phyloP scores from a whole-genome alignment of 768 basidiomycete species.

The Tulasnella sp. region DNA sequence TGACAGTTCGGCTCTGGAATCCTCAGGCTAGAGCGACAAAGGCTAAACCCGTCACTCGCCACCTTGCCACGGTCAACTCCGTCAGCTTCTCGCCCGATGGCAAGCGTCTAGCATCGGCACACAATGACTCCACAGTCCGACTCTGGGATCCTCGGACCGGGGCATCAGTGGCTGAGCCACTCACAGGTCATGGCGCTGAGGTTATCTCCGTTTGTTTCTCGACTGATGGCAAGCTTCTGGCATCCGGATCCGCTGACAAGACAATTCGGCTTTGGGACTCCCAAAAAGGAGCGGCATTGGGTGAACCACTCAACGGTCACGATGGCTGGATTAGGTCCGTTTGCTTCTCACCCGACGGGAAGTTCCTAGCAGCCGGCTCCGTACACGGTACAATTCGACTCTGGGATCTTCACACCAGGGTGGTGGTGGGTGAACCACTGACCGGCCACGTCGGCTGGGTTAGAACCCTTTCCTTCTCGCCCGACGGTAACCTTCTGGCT shows the following conservation, averaged over 20 bases:
- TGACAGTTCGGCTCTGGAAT: background rate
- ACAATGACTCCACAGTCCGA: slow-evolving; percentile 32
- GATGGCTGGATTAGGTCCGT: slow-evolving; percentile 45
- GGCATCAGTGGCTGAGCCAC: background rate
- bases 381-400: slow-evolving; percentile 49
- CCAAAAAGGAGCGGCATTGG: background rate
- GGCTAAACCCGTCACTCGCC: background rate
- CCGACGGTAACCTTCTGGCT: background rate
- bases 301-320: background rate
- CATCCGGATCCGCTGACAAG: slow-evolving; percentile 28
- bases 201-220: background rate
- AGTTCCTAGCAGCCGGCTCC: slow-evolving; percentile 49
- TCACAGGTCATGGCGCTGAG: background rate
- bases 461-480: too few species aligned
- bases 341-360: slow-evolving; percentile 50
- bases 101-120: slow-evolving; percentile 11
- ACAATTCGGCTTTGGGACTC: slow-evolving; percentile 33
- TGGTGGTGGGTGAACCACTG: slow-evolving; percentile 47
- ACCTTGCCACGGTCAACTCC: background rate
- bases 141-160: slow-evolving; percentile 44
- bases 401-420: slow-evolving; percentile 49
- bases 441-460: slow-evolving; percentile 40
- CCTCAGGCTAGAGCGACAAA: background rate
- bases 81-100: slow-evolving; percentile 43
- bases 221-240: slow-evolving; percentile 20